Evolutionary conservation across 2,329 filamentous ascomycete species (phyloP), one percentile per base, ranked within the genome.

Genomic region (Thielaviopsis euricoi): DNA sequence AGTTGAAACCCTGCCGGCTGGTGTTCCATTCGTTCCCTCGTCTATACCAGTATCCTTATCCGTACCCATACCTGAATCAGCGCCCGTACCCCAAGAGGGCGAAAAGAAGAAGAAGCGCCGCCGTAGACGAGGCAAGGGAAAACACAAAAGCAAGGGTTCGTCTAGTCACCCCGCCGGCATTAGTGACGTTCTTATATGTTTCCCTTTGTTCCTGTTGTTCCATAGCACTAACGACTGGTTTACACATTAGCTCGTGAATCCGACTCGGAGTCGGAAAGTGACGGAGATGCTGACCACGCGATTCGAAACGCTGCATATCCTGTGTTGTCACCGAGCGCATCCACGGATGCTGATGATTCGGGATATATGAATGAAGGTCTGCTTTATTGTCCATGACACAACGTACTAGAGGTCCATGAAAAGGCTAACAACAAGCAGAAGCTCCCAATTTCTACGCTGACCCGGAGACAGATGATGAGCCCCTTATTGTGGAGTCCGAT

Each of bases 101-200:
- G 57, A 58, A 29, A 50, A 50, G 43, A 49, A 23, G 29, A 43
- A 43, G 13, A 54, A 40, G 23, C 52, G 57, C 12, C 52, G 52
- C 15, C 57, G 57, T 17, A 52, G 52, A n/a, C 57, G 57, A n/a
- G 57, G 57, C 21, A 55, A 55, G 37, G 46, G 46, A 5, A 58
- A 55, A 26, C 29, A 43, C 43, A 49, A 51, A 51, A 40, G 37
- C 37, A 50, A 58, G 17, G 57, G 52, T 29, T 13, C 13, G 51
- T 52, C 3, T 43, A 40, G 10, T 40, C 10, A 12, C 33, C 5
- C 15, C 2, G 33, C 15, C n/a, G 13, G 6, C 3, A n/a, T 43
- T 43, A 43, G 10, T n/a, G 15, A 15, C 37, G 15, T 10, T 12
- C 15, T 40, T 4, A 4, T 40, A 6, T 2, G 10, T 40, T 43